These are phyloP conservation scores for Fusarium sp. DNA, from an alignment of 2,329 filamentous ascomycete genomes.

Conservation along the genomic window DNA sequence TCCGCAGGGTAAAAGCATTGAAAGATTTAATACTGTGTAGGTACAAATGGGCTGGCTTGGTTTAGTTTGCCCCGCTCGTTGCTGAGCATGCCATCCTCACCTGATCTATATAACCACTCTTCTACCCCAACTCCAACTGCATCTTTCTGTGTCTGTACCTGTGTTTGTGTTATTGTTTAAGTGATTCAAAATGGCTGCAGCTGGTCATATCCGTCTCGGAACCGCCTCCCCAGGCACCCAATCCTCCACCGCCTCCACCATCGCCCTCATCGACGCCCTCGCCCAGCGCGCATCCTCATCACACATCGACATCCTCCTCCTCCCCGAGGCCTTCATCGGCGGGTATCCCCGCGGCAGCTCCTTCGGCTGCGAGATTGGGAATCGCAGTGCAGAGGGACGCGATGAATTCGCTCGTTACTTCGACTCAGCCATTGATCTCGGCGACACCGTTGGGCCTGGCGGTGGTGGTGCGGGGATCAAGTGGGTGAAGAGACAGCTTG, in stretches of 20 bases:
- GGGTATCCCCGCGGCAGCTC: slow-evolving; percentile 85
- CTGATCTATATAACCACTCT: slow-evolving; percentile 3
- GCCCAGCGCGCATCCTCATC: slow-evolving; percentile 68
- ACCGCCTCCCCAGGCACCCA: slow-evolving; percentile 65
- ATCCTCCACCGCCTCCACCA: slow-evolving; percentile 65
- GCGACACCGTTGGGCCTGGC: slow-evolving; percentile 71
- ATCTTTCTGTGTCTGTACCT: neutral
- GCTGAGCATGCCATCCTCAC: slow-evolving; percentile 5
- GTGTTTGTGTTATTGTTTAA: neutral
- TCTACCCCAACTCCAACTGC: neutral
- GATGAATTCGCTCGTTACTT: slow-evolving; percentile 88
- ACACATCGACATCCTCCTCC: slow-evolving; percentile 75
- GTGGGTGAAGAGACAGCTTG: slow-evolving; percentile 73
- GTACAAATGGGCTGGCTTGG: neutral
- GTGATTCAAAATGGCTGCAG: slow-evolving; percentile 19
- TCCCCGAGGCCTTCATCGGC: slow-evolving; percentile 91
- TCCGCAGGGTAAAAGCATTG: neutral
- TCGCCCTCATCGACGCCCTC: slow-evolving; percentile 70
- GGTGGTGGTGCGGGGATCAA: slow-evolving; percentile 74
- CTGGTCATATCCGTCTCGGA: slow-evolving; percentile 58
- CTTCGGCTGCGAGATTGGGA: slow-evolving; percentile 80
- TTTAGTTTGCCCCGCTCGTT: slow-evolving; percentile 27
- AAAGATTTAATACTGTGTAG: neutral
- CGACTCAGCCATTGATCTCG: slow-evolving; percentile 80
- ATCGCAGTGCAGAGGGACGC: slow-evolving; percentile 72